Evolutionary conservation across 2,329 filamentous ascomycete species (phyloP), one percentile per base, ranked within the genome.

Genomic region (Exserohilum turcica): DNA sequence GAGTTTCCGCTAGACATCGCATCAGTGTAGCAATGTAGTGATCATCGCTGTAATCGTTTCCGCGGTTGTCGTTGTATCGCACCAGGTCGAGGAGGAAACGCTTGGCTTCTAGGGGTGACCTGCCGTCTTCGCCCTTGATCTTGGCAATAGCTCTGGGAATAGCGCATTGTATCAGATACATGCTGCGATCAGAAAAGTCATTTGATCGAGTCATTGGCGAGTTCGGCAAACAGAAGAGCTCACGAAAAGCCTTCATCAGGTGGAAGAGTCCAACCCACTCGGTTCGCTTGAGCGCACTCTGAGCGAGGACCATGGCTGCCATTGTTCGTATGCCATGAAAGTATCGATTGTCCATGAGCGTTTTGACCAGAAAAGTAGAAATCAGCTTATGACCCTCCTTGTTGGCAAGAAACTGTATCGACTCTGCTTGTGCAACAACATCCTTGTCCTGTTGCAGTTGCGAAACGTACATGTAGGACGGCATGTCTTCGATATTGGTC

Each of bases 361-460:
- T 99, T 46, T 94, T 86, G 13, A 92, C 84, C 33, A 97, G 83
- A 59, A 97, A 92, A 0, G 92, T 95, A 0, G 95, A 92, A 27
- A 92, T 89, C 36, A 97, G 84, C 6, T 88, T 86, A 73, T 93
- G 90, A 18, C 90, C 83, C 40, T 85, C 77, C 70, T 87, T 76
- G 71, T 82, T 72, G 75, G 84, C 81, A 61, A 96, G 84, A 69
- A 88, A 91, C 66, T 94, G 82, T 77, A 96, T 85, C 4, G 91
- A 83, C 77, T 67, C 68, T 47, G 86, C 78, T 66, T 89, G 86
- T n/a, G 95, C 95, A 59, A 96, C 91, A 53, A 99, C 91, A 72
- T 99, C 95, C 65, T 93, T 84, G 75, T 99, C 94, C 74, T 99
- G 94, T 73, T 99, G 94, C 57, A 99, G 80, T 74, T 99, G 94